Base-by-base conservation (phyloP, 2,329 filamentous ascomycete species). In the Penicillium corylophilum region DNA sequence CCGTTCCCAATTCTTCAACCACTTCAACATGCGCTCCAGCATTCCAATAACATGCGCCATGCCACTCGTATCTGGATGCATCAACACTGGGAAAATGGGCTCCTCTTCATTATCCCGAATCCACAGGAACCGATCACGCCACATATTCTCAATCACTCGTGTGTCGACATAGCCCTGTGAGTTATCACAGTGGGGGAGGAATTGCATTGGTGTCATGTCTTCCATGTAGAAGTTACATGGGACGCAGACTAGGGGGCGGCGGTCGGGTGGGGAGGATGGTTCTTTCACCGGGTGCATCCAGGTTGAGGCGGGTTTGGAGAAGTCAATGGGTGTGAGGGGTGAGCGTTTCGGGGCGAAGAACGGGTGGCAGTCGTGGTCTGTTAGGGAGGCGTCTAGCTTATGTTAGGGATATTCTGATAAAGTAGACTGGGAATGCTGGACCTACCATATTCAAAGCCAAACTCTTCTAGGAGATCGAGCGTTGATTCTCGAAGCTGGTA, bases 21-120 rank as follows among this genome's bases (percentile, higher is more conserved):
- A 83, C 29, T 46, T 61, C 53, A 83, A 66, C 55, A 81, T 74
- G 43, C 78, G 71, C 63, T 80, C 76, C 18, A 82, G 58, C 80
- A 82, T 82, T 0, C 80, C 80, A 60, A 83, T 78, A 1, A 85
- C 75, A 72, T 84, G 82, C 42, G 81, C 79, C 79, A 83, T 82
- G 0, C 82, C 82, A 61, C 77, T 82, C 3, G 79, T 83, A 68
- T 83, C 81, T 0, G 81, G 81, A 68, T 83, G 81, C 60, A 83
- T 64, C 2, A 83, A 67, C 16, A 83, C 62, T 16, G 77, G 77
- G 46, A 82, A 82, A 0, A 82, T 66, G 26, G 66, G 62, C 15
- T 69, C 64, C n/a, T 61, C 61, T 29, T 71, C 70, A 28, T 76
- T 72, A 44, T 76, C 71, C 50, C 73, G 74, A n/a, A 84, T 69